phyloP scores from a whole-genome alignment of 208 protist species.

The Crithidia fasciculata region DNA sequence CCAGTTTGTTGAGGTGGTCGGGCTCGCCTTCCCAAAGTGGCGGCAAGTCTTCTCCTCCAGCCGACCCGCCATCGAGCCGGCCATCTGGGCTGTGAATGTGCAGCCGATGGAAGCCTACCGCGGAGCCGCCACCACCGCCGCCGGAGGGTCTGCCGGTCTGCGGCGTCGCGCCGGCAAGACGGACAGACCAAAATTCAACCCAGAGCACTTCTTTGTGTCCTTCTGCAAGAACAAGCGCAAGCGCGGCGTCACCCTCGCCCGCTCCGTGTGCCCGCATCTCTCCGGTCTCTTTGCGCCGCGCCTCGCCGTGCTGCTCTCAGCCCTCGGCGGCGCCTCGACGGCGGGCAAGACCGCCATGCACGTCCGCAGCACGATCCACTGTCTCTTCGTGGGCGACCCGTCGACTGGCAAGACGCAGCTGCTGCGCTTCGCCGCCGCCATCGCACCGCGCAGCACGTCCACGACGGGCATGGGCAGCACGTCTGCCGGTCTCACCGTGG shows the following conservation, averaged over 20 bases:
- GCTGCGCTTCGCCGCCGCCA: constrained; percentile 77
- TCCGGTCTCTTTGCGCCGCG: constrained; percentile 83
- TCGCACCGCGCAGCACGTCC: constrained; percentile 86
- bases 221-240: constrained; percentile 53
- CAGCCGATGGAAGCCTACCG: constrained; percentile 81
- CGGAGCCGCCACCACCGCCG: constrained; percentile 40
- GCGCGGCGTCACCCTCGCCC: constrained; percentile 57
- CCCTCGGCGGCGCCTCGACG: constrained; percentile 68
- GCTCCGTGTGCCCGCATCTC: constrained; percentile 77
- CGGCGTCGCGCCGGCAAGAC: constrained; percentile 29
- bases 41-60: constrained; percentile 61
- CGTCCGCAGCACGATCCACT: constrained; percentile 95
- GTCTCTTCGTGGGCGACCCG: constrained; percentile 98
- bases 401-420: constrained; percentile 97
- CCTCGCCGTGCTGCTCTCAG: constrained; percentile 78
- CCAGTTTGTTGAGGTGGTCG: constrained; percentile 86
- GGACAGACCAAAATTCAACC: constrained; percentile 65
- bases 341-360: constrained; percentile 70
- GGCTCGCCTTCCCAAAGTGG: constrained; percentile 81
- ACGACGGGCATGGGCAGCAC: constrained; percentile 93
- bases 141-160: constrained; percentile 22
- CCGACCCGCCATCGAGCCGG: constrained; percentile 77
- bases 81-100: constrained; percentile 81
- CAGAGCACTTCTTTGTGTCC: constrained; percentile 76
- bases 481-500: constrained; percentile 91